Conservation (phyloP, 2,329 filamentous ascomycete genomes). For the Pseudophaeomoniella oleicola region DNA sequence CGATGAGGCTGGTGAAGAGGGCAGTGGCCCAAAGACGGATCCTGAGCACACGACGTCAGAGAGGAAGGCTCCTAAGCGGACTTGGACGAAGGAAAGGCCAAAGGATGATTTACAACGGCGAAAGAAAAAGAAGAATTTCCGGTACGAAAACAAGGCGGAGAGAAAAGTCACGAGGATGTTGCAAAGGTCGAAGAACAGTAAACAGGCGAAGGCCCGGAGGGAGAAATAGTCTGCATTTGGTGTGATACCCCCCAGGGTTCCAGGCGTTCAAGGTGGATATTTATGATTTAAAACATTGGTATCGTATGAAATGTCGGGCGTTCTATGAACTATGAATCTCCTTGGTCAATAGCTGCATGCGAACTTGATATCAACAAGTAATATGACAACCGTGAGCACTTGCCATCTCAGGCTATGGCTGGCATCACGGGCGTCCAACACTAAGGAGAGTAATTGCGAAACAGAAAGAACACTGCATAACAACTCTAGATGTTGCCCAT, state of each 20-base stretch:
- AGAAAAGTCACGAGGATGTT: slow-evolving; percentile 48
- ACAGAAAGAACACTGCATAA: too few relatives aligned
- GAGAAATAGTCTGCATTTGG: too few relatives aligned
- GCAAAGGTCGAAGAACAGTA: slow-evolving; percentile 55
- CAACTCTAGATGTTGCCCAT: slow-evolving; percentile 74
- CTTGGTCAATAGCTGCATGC: too few relatives aligned
- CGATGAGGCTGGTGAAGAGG: slow-evolving; percentile 19
- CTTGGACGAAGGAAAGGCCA: slow-evolving; percentile 37
- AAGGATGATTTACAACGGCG: slow-evolving; percentile 9
- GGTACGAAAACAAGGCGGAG: slow-evolving; percentile 81
- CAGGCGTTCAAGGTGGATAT: slow-evolving; percentile 1
- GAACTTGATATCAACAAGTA: background rate
- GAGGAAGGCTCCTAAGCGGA: slow-evolving; percentile 21
- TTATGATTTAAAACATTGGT: slow-evolving; percentile 3
- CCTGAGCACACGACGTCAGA: slow-evolving; percentile 7
- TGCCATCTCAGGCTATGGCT: background rate
- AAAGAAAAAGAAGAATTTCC: slow-evolving; percentile 81
- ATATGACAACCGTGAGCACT: background rate
- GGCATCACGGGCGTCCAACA: too few relatives aligned
- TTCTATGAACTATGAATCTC: slow-evolving; percentile 7
- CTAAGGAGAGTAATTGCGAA: too few relatives aligned
- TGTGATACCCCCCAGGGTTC: too few relatives aligned
- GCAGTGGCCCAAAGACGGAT: slow-evolving; percentile 9
- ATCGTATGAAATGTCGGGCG: slow-evolving; percentile 3
- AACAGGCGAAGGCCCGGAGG: slow-evolving; percentile 45